These are phyloP conservation scores for Xylaria sp. DNA, from an alignment of 2,329 filamentous ascomycete genomes.

Conservation along the genomic window DNA sequence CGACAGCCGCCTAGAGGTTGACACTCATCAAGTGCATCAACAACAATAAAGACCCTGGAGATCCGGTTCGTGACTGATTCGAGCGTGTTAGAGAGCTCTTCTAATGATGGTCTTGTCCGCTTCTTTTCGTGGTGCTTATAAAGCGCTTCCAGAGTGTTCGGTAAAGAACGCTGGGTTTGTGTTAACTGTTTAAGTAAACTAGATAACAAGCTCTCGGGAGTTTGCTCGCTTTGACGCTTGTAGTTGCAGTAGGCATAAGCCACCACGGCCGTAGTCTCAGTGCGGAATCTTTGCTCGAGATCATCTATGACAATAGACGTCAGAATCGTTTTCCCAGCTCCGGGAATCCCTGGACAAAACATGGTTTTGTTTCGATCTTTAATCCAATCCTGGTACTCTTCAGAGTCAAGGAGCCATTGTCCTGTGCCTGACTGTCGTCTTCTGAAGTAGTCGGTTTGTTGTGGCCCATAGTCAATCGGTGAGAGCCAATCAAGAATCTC, in stretches of 20 bases:
- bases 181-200: slow-evolving; percentile 55
- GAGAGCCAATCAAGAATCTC: slow-evolving; percentile 55
- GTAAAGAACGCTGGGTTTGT: slow-evolving; percentile 41
- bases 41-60: slow-evolving; percentile 20
- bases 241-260: slow-evolving; percentile 61
- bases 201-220: slow-evolving; percentile 46
- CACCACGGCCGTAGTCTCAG: slow-evolving; percentile 44
- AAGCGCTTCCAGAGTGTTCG: slow-evolving; percentile 46
- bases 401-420: slow-evolving; percentile 36
- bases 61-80: neutral
- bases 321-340: slow-evolving; percentile 61
- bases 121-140: slow-evolving; percentile 36
- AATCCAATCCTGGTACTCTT: slow-evolving; percentile 34
- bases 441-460: slow-evolving; percentile 55
- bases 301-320: slow-evolving; percentile 56
- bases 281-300: slow-evolving; percentile 45
- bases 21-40: slow-evolving; percentile 33
- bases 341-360: slow-evolving; percentile 61
- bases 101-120: slow-evolving; percentile 5
- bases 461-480: slow-evolving; percentile 48
- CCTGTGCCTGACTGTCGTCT: slow-evolving; percentile 53
- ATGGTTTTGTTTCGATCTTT: slow-evolving; percentile 47
- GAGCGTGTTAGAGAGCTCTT: slow-evolving; percentile 5
- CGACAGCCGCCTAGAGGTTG: neutral
- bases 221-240: slow-evolving; percentile 53